A percentile compares a stretch with the other conserved stretches of the same genome.
These are phyloP conservation scores for Xylariales sp. DNA, from an alignment of 2,329 filamentous ascomycete genomes.

Conservation along the genomic window DNA sequence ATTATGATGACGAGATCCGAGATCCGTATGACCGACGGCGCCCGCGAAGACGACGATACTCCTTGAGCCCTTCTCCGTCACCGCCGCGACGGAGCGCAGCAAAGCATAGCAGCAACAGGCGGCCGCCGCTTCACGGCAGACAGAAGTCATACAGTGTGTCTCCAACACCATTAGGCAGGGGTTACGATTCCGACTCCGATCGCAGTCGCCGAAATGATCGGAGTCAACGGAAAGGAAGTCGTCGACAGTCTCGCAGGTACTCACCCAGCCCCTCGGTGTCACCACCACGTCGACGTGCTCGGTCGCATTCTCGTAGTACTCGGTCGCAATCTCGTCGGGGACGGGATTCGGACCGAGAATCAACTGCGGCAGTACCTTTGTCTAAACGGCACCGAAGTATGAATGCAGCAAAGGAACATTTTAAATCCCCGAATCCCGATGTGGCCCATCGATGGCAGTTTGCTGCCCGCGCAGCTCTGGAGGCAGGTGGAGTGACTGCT, in stretches of 20 bases:
- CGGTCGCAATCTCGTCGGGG: too few species aligned
- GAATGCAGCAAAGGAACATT: constrained; percentile 5
- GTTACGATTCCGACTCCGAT: constrained; percentile 4
- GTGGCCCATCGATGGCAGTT: constrained; percentile 24
- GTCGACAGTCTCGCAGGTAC: background rate
- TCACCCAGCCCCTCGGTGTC: constrained; percentile 8
- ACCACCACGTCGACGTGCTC: background rate
- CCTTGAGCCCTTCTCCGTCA: constrained; percentile 11
- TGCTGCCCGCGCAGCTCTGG: constrained; percentile 41
- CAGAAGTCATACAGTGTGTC: constrained; percentile 11
- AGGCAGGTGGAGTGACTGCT: constrained; percentile 44
- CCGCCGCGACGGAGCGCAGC: constrained; percentile 4
- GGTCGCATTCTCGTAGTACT: background rate
- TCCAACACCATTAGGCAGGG: background rate
- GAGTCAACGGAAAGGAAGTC: too few species aligned
- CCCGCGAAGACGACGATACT: constrained; percentile 7
- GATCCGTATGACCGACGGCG: constrained; percentile 6
- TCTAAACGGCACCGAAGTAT: background rate
- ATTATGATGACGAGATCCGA: constrained; percentile 11
- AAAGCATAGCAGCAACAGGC: constrained; percentile 5
- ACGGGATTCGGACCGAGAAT: background rate
- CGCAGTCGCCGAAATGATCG: constrained; percentile 4
- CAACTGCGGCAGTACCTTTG: background rate
- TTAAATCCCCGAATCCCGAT: constrained; percentile 10
- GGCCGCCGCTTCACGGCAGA: constrained; percentile 6